These are phyloP conservation scores for Yamadazyma ubonensis DNA, from an alignment of 805 yeast genomes.

Conservation along the genomic window DNA sequence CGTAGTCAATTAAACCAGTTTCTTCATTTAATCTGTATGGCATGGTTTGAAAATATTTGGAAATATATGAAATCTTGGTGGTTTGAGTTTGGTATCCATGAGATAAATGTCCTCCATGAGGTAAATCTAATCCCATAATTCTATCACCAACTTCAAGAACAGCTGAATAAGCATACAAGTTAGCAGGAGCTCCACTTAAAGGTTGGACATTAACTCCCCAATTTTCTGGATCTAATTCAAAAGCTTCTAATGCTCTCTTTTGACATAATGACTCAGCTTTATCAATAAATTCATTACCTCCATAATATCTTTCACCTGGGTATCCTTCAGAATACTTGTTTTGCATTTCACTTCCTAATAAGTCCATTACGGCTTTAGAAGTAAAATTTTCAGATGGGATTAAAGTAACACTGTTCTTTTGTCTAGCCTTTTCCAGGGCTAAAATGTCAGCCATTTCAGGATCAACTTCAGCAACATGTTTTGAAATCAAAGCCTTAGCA, in stretches of 20 bases:
- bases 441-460: constrained; percentile 84
- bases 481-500: constrained; percentile 65
- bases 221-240: constrained; percentile 69
- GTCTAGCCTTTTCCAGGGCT: constrained; percentile 81
- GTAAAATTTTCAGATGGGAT: constrained; percentile 98
- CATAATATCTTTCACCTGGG: constrained; percentile 98
- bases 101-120: constrained; percentile 98
- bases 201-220: constrained; percentile 99
- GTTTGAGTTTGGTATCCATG: constrained; percentile 97
- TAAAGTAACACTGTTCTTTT: constrained; percentile 87
- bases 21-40: constrained; percentile 91
- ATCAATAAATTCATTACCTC: constrained; percentile 97
- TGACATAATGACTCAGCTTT: constrained; percentile 91
- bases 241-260: constrained; percentile 90
- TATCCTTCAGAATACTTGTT: constrained; percentile 99
- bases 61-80: constrained; percentile 91
- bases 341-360: constrained; percentile 96
- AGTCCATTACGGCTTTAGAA: constrained; percentile 92
- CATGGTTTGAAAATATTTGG: constrained; percentile 97
- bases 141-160: constrained; percentile 94
- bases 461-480: constrained; percentile 64
- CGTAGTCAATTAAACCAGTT: constrained; percentile 96
- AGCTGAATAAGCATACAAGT: constrained; percentile 94
- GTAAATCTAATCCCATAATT: constrained; percentile 96
- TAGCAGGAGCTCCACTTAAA: constrained; percentile 96